These are phyloP conservation scores for Xylogone sp. DNA, from an alignment of 2,329 filamentous ascomycete species.

Conservation along the genomic window DNA sequence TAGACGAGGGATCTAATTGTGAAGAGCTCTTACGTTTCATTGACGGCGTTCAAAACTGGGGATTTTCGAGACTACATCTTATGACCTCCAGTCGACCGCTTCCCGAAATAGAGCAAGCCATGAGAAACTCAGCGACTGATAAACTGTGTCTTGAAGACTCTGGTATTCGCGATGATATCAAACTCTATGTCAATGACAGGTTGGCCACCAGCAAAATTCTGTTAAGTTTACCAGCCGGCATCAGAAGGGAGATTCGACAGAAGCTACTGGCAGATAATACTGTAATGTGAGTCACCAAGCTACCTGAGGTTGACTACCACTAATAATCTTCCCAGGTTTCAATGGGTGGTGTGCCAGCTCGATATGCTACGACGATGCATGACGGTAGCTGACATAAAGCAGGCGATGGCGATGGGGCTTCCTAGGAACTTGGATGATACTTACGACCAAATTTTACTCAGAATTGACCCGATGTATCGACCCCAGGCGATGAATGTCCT, in stretches of 20 bases:
- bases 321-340: slow-evolving; percentile 24
- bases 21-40: slow-evolving; percentile 24
- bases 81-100: slow-evolving; percentile 32
- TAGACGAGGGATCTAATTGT: slow-evolving; percentile 31
- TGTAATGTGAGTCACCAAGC: slow-evolving; percentile 28
- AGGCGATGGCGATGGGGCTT: slow-evolving; percentile 26
- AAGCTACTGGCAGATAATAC: slow-evolving; percentile 22
- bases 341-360: slow-evolving; percentile 33
- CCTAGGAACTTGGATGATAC: slow-evolving; percentile 31
- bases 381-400: slow-evolving; percentile 16
- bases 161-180: slow-evolving; percentile 23
- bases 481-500: slow-evolving; percentile 17
- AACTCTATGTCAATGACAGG: slow-evolving; percentile 19
- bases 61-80: slow-evolving; percentile 22
- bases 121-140: slow-evolving; percentile 14
- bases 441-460: slow-evolving; percentile 29
- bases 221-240: slow-evolving; percentile 19
- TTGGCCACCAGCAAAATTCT: slow-evolving; percentile 20
- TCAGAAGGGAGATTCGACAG: slow-evolving; percentile 22
- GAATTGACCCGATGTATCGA: slow-evolving; percentile 17
- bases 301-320: slow-evolving; percentile 2
- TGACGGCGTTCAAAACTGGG: slow-evolving; percentile 20
- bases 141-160: slow-evolving; percentile 16
- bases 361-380: slow-evolving; percentile 20
- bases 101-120: slow-evolving; percentile 25